These are phyloP conservation scores for Aeschynomene evenia DNA, from an alignment of 306 rosid genomes.

Conservation along the genomic window DNA sequence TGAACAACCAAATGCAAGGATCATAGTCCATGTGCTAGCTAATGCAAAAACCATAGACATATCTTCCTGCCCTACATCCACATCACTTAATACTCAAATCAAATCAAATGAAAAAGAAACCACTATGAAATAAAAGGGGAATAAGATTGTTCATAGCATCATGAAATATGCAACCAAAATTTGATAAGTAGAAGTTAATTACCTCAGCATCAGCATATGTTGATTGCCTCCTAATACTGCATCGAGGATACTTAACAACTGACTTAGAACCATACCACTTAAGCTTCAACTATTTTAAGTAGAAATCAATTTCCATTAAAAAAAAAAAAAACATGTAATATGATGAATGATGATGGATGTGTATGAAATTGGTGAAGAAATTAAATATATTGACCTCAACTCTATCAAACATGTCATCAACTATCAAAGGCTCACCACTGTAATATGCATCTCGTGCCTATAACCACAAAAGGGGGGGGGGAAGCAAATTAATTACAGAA, in stretches of 20 bases:
- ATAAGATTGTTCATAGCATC: background rate
- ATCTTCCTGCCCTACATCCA: constrained; percentile 95
- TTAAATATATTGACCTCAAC: constrained; percentile 56
- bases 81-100: constrained; percentile 59
- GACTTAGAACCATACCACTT: constrained; percentile 90
- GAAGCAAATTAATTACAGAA: background rate
- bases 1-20: constrained; percentile 64
- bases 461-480: background rate
- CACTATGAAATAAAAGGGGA: background rate
- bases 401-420: constrained; percentile 94
- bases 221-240: constrained; percentile 93
- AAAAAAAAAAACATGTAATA: background rate
- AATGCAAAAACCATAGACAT: constrained; percentile 68
- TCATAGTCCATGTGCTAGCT: constrained; percentile 62
- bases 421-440: constrained; percentile 87
- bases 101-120: too few species aligned
- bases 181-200: constrained; percentile 14
- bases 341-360: background rate
- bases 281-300: constrained; percentile 56
- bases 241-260: constrained; percentile 84
- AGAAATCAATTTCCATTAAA: background rate
- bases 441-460: constrained; percentile 92
- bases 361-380: background rate
- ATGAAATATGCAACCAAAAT: background rate
- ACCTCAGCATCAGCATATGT: constrained; percentile 91